Conservation (phyloP, 352 stramenopile species). For the Thraustochytrium sp. region DNA sequence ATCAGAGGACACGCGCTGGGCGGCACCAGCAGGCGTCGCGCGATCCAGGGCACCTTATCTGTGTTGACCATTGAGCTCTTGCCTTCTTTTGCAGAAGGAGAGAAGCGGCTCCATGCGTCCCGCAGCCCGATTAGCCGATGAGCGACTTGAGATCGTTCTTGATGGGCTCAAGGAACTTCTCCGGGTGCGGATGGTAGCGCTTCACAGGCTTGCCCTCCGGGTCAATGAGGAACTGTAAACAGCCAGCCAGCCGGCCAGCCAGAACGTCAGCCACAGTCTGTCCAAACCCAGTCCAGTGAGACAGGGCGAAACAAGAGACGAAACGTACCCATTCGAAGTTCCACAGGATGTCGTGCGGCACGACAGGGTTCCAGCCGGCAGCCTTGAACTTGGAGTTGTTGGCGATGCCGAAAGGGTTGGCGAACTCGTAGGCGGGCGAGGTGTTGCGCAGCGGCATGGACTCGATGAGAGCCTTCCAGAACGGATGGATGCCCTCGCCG, state of each 20-base stretch:
- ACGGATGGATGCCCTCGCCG: constrained; percentile 25
- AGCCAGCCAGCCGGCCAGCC: no score
- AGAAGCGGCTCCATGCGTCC: background rate
- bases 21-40: background rate
- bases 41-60: background rate
- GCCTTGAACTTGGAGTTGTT: constrained; percentile 14
- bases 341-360: constrained; percentile 22
- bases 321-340: constrained; percentile 44
- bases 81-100: no score
- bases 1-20: background rate
- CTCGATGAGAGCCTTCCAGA: constrained; percentile 13
- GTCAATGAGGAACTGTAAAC: constrained; percentile 39
- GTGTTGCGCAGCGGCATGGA: constrained; percentile 29
- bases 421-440: background rate
- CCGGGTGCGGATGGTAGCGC: constrained; percentile 34
- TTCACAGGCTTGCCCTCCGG: constrained; percentile 14
- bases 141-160: constrained; percentile 15
- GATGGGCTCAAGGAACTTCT: constrained; percentile 33
- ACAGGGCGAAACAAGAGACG: no score
- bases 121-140: constrained; percentile 4
- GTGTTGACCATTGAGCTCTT: no score
- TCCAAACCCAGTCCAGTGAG: no score
- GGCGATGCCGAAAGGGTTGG: background rate
- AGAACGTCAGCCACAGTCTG: no score
- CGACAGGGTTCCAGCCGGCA: background rate